Percentiles rank a stretch among this genome's conserved stretches.
These are phyloP conservation scores for Nematocida displodere DNA, from an alignment of 371 early-diverging fungal genomes.

Conservation along the genomic window DNA sequence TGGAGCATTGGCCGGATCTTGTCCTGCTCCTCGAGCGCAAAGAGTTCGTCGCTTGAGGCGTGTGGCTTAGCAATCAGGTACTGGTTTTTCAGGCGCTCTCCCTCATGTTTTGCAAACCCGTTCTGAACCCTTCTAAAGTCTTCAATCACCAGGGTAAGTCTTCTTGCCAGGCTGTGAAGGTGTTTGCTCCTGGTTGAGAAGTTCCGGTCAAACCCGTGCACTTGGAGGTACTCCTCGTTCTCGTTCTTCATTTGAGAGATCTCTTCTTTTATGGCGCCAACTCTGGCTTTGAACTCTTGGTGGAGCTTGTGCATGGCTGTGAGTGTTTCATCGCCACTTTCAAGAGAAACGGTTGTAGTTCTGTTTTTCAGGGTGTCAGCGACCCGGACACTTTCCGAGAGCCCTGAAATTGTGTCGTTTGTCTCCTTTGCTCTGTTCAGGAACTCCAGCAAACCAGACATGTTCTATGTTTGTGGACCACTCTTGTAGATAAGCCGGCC, in stretches of 20 bases:
- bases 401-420: conserved; percentile 31
- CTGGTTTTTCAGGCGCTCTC: conserved; percentile 56
- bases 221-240: conserved; percentile 13
- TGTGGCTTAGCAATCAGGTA: conserved; percentile 64
- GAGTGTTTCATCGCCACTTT: background rate
- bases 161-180: conserved; percentile 26
- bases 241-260: conserved; percentile 28
- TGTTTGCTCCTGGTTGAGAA: conserved; percentile 26
- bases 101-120: conserved; percentile 49
- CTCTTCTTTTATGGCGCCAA: background rate
- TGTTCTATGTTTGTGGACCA: background rate
- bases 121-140: conserved; percentile 44
- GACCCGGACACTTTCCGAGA: conserved; percentile 25
- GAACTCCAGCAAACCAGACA: conserved; percentile 32
- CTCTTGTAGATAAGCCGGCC: conserved; percentile 29
- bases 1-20: conserved; percentile 17
- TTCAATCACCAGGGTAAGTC: conserved; percentile 30
- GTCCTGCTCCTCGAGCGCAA: conserved; percentile 22
- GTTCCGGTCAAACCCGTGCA: conserved; percentile 27
- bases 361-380: conserved; percentile 23
- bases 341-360: background rate
- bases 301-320: conserved; percentile 14
- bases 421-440: conserved; percentile 51
- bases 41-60: conserved; percentile 60
- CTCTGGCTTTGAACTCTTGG: conserved; percentile 34